These are phyloP conservation scores for Xanthoconium stramineum DNA, from an alignment of 768 basidiomycete genomes.

Conservation along the genomic window DNA sequence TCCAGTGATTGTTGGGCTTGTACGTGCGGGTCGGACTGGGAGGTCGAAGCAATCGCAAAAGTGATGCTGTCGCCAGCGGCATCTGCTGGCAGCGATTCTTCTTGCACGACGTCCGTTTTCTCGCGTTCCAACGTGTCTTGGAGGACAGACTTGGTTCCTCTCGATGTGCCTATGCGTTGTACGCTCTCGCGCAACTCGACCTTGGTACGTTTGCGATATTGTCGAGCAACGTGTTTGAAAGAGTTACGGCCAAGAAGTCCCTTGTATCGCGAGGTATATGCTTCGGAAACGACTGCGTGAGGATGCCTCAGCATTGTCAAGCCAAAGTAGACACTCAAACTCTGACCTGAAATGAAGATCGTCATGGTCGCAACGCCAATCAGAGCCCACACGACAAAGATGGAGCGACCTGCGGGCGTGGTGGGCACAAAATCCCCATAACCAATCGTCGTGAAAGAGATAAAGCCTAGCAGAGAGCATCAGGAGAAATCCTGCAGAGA, in stretches of 20 bases:
- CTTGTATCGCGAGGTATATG: conserved; percentile 64
- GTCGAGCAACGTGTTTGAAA: conserved; percentile 45
- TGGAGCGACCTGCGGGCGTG: conserved; percentile 66
- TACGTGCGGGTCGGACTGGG: conserved; percentile 5
- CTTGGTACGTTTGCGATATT: conserved; percentile 36
- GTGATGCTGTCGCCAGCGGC: background rate
- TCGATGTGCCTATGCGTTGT: conserved; percentile 2
- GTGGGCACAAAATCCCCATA: conserved; percentile 62
- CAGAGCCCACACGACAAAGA: conserved; percentile 79
- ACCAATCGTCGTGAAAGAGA: conserved; percentile 73
- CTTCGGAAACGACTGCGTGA: conserved; percentile 57
- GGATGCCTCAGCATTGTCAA: background rate
- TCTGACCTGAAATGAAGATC: conserved; percentile 63
- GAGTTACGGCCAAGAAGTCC: conserved; percentile 44
- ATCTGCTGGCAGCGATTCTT: background rate
- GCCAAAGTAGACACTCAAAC: background rate
- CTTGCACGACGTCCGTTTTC: background rate
- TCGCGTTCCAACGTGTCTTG: background rate
- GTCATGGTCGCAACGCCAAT: conserved; percentile 77
- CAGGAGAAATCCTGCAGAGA: background rate
- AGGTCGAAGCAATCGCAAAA: background rate
- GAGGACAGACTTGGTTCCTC: background rate
- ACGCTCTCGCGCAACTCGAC: conserved; percentile 14
- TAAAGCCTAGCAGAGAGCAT: conserved; percentile 47
- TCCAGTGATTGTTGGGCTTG: conserved; percentile 34